phyloP scores from a whole-genome alignment of 192 early-diverging fungal genomes.

The Linderina pennispora region DNA sequence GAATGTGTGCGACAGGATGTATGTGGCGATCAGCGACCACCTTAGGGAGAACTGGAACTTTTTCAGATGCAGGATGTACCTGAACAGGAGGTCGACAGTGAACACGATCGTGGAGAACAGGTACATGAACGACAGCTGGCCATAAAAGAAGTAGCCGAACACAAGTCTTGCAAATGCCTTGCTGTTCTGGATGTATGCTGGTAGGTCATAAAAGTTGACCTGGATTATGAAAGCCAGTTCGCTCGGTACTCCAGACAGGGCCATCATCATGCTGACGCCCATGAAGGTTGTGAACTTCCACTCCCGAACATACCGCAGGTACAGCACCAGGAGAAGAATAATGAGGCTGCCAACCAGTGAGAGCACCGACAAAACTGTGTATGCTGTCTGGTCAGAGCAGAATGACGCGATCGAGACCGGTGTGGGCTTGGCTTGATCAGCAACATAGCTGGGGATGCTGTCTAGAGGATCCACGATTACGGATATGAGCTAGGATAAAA shows the following conservation, averaged over 20 bases:
- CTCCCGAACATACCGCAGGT: not conserved
- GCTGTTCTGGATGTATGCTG: not conserved
- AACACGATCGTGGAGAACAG: not conserved
- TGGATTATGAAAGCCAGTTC: not conserved
- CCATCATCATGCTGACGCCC: not conserved
- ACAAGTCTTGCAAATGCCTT: not conserved
- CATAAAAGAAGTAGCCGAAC: not conserved
- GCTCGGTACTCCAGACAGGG: not conserved
- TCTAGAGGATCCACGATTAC: not conserved
- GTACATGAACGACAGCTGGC: not conserved
- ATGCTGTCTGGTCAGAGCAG: not conserved
- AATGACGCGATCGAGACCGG: not conserved
- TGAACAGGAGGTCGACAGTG: not conserved
- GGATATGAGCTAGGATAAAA: too few relatives aligned
- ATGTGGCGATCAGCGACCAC: not conserved
- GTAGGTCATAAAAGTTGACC: not conserved
- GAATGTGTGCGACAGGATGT: not conserved
- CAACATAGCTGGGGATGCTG: not conserved
- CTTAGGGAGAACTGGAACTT: not conserved
- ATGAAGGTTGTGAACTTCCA: not conserved
- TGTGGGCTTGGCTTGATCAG: not conserved
- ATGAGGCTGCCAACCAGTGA: not conserved
- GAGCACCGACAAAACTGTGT: not conserved
- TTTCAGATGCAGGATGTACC: not conserved
- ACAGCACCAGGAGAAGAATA: not conserved